phyloP scores from a whole-genome alignment of 352 stramenopile species.

The Plasmopara muralis region DNA sequence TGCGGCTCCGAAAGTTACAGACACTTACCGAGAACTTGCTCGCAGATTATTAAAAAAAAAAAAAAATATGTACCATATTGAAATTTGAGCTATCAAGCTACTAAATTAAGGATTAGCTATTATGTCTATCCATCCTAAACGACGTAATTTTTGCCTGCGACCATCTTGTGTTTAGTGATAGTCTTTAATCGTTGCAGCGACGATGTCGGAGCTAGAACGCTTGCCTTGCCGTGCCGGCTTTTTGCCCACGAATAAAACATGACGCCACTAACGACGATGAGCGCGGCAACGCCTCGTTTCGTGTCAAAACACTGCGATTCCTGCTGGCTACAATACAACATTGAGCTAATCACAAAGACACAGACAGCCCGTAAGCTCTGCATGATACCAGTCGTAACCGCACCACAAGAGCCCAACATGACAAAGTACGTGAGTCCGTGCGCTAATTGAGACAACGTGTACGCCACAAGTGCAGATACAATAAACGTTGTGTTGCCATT shows the following conservation, averaged over 20 bases:
- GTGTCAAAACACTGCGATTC: conserved; percentile 85
- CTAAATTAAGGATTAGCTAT: too few species aligned
- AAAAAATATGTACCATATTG: too few species aligned
- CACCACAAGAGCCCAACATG: conserved; percentile 70
- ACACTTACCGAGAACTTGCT: too few species aligned
- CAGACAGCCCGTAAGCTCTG: conserved; percentile 82
- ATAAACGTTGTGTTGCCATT: conserved; percentile 61
- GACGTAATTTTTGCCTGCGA: conserved; percentile 67
- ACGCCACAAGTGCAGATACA: conserved; percentile 49
- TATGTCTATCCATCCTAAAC: conserved; percentile 21
- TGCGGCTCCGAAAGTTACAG: too few species aligned
- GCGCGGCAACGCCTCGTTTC: conserved; percentile 71
- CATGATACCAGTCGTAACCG: conserved; percentile 84
- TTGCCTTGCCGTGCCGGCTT: conserved; percentile 39
- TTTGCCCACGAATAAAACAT: conserved; percentile 87
- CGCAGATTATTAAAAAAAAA: too few species aligned
- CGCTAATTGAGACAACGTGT: conserved; percentile 75
- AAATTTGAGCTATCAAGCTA: too few species aligned
- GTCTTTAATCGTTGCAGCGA: conserved; percentile 16
- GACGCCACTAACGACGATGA: conserved; percentile 73
- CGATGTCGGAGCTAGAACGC: conserved; percentile 10
- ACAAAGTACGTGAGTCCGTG: conserved; percentile 84
- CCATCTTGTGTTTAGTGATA: conserved; percentile 30
- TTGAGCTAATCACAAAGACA: conserved; percentile 76
- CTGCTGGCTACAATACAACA: conserved; percentile 79